phyloP scores from a whole-genome alignment of 176 grass and related monocot species.

The Avena atlantica region DNA sequence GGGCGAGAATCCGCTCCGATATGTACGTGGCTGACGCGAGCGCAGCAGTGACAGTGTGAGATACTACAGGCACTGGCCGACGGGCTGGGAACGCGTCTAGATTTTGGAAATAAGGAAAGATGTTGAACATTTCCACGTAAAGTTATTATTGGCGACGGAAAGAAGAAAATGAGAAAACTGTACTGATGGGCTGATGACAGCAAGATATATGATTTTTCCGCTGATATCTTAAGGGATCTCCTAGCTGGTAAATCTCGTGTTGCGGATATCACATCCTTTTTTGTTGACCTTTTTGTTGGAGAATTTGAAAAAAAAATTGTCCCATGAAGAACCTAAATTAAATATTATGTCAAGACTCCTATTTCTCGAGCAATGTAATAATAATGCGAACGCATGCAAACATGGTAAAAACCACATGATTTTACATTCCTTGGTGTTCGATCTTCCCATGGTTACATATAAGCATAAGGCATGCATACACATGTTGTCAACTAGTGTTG shows the following conservation, averaged over 20 bases:
- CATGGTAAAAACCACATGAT: too few relatives aligned
- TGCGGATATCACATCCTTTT: background rate
- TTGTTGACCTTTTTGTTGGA: background rate
- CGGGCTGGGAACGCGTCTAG: background rate
- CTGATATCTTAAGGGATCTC: too few relatives aligned
- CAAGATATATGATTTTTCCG: background rate
- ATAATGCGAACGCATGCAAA: too few relatives aligned
- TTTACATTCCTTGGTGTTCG: too few relatives aligned
- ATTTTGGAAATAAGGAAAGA: background rate
- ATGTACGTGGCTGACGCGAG: background rate
- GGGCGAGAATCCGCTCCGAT: background rate
- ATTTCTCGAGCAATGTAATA: too few relatives aligned
- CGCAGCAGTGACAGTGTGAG: background rate
- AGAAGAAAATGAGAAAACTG: background rate
- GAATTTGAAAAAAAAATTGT: too few relatives aligned
- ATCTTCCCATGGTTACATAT: too few relatives aligned
- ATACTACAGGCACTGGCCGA: background rate
- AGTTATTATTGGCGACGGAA: too few relatives aligned
- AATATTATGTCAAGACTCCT: too few relatives aligned
- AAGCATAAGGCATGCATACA: too few relatives aligned
- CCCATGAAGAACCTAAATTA: too few relatives aligned
- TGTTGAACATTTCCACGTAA: background rate
- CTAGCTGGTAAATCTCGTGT: constrained; percentile 21
- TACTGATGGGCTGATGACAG: background rate
- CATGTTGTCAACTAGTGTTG: too few relatives aligned